phyloP scores from a whole-genome alignment of 345 rosid species.

The Eucalyptus erythrocorys region DNA sequence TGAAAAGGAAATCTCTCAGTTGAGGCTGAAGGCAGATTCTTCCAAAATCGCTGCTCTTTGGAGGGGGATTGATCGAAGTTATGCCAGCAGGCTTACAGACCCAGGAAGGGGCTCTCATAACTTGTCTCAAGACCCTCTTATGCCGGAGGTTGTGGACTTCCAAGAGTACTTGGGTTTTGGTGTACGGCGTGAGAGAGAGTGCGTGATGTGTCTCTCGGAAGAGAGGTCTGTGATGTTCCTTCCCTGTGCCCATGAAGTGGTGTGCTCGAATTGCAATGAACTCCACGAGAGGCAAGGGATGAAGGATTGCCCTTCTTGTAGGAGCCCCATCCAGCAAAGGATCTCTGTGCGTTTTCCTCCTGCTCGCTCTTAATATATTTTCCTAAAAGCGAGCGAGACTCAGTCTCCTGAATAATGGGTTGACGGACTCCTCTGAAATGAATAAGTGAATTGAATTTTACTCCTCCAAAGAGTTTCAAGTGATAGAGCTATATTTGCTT shows the following conservation, averaged over 20 bases:
- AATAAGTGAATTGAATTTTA: conserved; percentile 19
- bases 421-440: conserved; percentile 15
- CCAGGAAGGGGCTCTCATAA: neutral
- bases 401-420: conserved; percentile 8
- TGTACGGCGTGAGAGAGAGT: conserved; percentile 71
- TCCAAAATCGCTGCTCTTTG: conserved; percentile 61
- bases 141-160: neutral
- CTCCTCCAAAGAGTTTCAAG: neutral
- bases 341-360: conserved; percentile 12
- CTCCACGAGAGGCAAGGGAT: conserved; percentile 55
- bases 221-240: conserved; percentile 46
- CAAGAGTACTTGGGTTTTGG: conserved; percentile 17
- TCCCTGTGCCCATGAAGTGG: conserved; percentile 53
- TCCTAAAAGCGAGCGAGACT: conserved; percentile 7
- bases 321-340: conserved; percentile 35
- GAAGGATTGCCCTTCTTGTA: conserved; percentile 64
- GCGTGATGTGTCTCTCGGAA: conserved; percentile 84
- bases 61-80: conserved; percentile 43
- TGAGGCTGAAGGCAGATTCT: conserved; percentile 54
- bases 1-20: conserved; percentile 48
- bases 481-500: conserved; percentile 10
- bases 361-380: conserved; percentile 15
- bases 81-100: conserved; percentile 22
- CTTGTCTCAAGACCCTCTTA: neutral
- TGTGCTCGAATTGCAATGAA: conserved; percentile 44